phyloP scores from a whole-genome alignment of 768 basidiomycete species.

The Pleurotus citrinopileatus region DNA sequence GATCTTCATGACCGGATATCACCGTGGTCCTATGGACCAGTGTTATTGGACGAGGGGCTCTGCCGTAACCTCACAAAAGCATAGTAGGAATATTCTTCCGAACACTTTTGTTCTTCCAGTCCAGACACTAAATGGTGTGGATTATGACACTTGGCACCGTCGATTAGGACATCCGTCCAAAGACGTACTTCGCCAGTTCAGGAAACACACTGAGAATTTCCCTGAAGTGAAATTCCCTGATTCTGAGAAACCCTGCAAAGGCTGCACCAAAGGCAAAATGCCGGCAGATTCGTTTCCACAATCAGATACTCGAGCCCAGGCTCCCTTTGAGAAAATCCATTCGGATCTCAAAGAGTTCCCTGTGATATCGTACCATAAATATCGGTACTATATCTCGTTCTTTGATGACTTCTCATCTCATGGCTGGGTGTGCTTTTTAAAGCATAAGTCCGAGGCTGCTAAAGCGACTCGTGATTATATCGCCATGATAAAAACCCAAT shows the following conservation, averaged over 20 bases:
- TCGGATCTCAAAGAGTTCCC: slow-evolving; percentile 5
- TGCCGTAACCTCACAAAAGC: neutral
- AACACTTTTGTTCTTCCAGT: too few relatives aligned
- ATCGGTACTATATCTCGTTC: neutral
- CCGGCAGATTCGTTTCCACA: slow-evolving; percentile 1
- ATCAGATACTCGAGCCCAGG: neutral
- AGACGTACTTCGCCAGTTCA: neutral
- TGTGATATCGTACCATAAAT: neutral
- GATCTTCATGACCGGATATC: neutral
- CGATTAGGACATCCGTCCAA: neutral
- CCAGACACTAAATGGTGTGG: neutral
- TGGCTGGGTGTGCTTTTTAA: slow-evolving; percentile 10
- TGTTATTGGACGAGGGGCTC: neutral
- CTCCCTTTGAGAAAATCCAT: slow-evolving; percentile 6
- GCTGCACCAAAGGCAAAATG: slow-evolving; percentile 11
- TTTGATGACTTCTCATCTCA: neutral
- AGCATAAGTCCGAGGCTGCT: slow-evolving; percentile 11
- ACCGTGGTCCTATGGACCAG: neutral
- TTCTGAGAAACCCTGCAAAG: neutral
- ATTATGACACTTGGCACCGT: neutral
- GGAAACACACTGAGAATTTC: neutral
- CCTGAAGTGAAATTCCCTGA: neutral
- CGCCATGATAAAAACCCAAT: slow-evolving; percentile 11
- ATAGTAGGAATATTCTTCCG: neutral
- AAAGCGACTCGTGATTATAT: slow-evolving; percentile 5